These are phyloP conservation scores for Avena insularis DNA, from an alignment of 176 grass and related monocot species.

Conservation along the genomic window DNA sequence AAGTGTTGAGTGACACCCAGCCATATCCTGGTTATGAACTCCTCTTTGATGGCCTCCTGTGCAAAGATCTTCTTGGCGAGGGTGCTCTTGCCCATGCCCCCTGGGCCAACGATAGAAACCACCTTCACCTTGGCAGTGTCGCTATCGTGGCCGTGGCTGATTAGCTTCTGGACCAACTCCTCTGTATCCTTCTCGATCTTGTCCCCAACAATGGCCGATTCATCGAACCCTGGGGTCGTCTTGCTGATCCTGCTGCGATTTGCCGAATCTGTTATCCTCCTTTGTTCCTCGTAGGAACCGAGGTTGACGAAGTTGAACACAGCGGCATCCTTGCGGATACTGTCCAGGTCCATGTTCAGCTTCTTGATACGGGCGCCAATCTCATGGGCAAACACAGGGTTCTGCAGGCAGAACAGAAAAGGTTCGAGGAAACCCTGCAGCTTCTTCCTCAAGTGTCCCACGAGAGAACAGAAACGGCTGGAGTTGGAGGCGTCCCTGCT, in stretches of 20 bases:
- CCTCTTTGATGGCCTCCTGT: neutral
- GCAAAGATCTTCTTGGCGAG: neutral
- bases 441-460: neutral
- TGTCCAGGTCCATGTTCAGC: neutral
- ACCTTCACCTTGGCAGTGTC: neutral
- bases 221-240: neutral
- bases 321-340: neutral
- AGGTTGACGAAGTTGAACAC: neutral
- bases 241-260: constrained; percentile 1
- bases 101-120: neutral
- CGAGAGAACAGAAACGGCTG: neutral
- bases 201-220: neutral
- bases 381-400: neutral
- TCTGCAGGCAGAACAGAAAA: neutral
- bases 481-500: neutral
- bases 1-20: neutral
- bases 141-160: neutral
- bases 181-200: neutral
- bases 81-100: constrained; percentile 12
- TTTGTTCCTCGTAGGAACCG: neutral
- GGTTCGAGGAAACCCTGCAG: constrained; percentile 3
- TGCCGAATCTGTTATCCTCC: neutral
- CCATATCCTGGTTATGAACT: constrained; percentile 11
- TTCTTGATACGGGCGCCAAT: neutral
- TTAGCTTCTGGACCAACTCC: neutral